Conservation (phyloP, 2,329 filamentous ascomycete genomes). For the Fusarium sp. region DNA sequence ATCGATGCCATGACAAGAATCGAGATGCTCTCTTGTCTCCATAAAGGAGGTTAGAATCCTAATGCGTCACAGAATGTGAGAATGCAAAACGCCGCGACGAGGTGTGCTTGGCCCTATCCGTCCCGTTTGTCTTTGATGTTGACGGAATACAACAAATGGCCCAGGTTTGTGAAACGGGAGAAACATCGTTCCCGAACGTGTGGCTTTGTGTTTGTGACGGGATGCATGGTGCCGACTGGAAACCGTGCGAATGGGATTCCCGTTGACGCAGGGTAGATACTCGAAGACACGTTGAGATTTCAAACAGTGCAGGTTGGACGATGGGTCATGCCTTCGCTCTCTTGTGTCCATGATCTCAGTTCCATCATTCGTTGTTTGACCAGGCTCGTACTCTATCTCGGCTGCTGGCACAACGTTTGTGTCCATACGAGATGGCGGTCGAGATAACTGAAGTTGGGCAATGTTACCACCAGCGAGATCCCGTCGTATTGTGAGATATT, state of each 20-base stretch:
- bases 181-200: constrained; percentile 6
- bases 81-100: not conserved
- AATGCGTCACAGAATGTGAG: not conserved
- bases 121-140: not conserved
- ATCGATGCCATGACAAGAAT: not conserved
- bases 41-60: not conserved
- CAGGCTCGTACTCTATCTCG: constrained; percentile 23
- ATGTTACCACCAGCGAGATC: constrained; percentile 29
- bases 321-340: not conserved
- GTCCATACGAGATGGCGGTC: constrained; percentile 9
- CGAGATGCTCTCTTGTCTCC: not conserved
- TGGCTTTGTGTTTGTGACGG: constrained; percentile 9
- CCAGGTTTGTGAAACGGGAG: constrained; percentile 10
- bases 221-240: constrained; percentile 32
- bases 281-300: not conserved
- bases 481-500: constrained; percentile 23
- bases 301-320: constrained; percentile 1
- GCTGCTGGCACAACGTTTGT: constrained; percentile 26
- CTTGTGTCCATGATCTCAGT: constrained; percentile 3
- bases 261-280: not conserved
- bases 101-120: not conserved
- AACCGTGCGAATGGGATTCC: constrained; percentile 33
- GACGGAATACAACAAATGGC: not conserved
- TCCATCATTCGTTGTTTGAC: constrained; percentile 21
- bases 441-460: constrained; percentile 14